Evolutionary conservation across 768 basidiomycete genomes (phyloP).

Genomic region (Tephrocybe sp.): DNA sequence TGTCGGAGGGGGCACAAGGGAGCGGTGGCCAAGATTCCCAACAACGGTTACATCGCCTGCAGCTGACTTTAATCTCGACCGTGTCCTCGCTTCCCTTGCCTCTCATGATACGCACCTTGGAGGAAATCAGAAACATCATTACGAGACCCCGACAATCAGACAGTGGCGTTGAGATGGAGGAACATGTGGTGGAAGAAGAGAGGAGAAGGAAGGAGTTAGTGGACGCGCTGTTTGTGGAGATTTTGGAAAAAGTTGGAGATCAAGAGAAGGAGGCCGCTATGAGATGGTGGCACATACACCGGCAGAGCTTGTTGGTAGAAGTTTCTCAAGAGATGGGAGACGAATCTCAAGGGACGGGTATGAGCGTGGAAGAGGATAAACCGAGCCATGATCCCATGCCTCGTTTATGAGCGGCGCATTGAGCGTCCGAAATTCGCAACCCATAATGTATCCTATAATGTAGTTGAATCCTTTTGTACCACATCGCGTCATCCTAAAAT

Average conservation of each 20-base stretch:
- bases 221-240: constrained; percentile 60
- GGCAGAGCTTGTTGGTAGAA: not conserved
- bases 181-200: constrained; percentile 14
- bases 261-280: constrained; percentile 66
- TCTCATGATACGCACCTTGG: constrained; percentile 56
- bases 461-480: too few species aligned
- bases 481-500: too few species aligned
- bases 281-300: constrained; percentile 66
- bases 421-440: not conserved
- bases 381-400: constrained; percentile 3
- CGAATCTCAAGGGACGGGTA: not conserved
- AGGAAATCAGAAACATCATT: constrained; percentile 41
- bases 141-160: constrained; percentile 23
- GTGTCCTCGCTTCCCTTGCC: constrained; percentile 60
- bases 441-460: too few species aligned
- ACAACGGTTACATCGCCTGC: constrained; percentile 54
- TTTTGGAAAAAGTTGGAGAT: constrained; percentile 66
- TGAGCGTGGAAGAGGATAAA: constrained; percentile 5
- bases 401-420: constrained; percentile 16
- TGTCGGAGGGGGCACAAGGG: constrained; percentile 23
- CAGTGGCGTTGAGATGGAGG: constrained; percentile 15
- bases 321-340: constrained; percentile 21
- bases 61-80: constrained; percentile 62
- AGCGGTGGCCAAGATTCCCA: constrained; percentile 12
- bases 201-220: constrained; percentile 44